phyloP scores from a whole-genome alignment of 306 rosid genomes.

The Medicago lupulina region DNA sequence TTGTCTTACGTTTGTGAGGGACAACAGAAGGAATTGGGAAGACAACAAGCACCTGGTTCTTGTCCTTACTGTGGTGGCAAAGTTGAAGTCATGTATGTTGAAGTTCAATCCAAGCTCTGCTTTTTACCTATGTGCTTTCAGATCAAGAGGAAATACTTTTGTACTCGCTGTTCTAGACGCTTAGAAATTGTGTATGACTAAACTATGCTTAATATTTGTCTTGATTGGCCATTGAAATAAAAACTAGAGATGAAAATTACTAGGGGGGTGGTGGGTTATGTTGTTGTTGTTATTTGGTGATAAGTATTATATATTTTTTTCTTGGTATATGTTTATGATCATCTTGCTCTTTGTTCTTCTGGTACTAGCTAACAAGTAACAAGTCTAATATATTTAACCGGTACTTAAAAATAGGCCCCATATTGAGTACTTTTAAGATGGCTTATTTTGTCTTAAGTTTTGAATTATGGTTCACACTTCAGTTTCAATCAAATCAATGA shows the following conservation, averaged over 20 bases:
- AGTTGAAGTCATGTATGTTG: constrained; percentile 79
- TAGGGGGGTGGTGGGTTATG: too few relatives aligned
- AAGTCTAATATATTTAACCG: constrained; percentile 5
- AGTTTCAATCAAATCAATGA: neutral
- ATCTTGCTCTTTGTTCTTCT: neutral
- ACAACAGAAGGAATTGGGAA: constrained; percentile 71
- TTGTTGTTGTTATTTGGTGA: too few relatives aligned
- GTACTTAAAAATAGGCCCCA: neutral
- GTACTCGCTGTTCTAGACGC: constrained; percentile 75
- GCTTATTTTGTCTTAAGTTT: constrained; percentile 18
- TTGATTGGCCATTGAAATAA: neutral
- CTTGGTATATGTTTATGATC: neutral
- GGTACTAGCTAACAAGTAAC: neutral
- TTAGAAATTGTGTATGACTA: constrained; percentile 54
- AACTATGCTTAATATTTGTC: constrained; percentile 1
- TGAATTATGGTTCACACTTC: neutral
- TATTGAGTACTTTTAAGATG: constrained; percentile 4
- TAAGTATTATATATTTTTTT: too few relatives aligned
- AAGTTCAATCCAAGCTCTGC: constrained; percentile 66
- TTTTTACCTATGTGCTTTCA: constrained; percentile 77
- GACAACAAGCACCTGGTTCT: constrained; percentile 80
- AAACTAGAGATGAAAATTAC: constrained; percentile 2
- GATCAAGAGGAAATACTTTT: constrained; percentile 81
- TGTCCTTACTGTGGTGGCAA: constrained; percentile 91
- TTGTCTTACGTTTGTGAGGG: constrained; percentile 65